These are phyloP conservation scores for Dryadomyces quercus-mongolicae DNA, from an alignment of 2,329 filamentous ascomycete species.

Conservation along the genomic window DNA sequence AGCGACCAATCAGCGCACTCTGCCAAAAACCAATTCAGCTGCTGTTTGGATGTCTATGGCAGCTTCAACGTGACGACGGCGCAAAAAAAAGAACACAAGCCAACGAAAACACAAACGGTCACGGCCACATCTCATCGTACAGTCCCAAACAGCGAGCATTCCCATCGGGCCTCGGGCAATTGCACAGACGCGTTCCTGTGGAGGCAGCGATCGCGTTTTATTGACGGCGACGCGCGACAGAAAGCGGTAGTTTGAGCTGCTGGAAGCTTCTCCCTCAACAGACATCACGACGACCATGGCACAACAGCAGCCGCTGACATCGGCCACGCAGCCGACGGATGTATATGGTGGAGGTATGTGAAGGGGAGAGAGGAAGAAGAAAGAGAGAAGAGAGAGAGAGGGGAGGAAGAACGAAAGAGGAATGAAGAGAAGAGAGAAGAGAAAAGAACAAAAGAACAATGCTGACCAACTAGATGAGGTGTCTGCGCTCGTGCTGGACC, in stretches of 20 bases:
- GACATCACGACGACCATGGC: slow-evolving; percentile 30
- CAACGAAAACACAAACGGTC: not conserved
- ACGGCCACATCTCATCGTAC: not conserved
- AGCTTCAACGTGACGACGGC: not conserved
- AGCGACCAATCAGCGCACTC: too few relatives aligned
- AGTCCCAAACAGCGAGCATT: not conserved
- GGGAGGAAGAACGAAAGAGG: too few relatives aligned
- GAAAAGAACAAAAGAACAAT: not conserved
- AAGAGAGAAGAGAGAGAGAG: too few relatives aligned
- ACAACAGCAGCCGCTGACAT: slow-evolving; percentile 41
- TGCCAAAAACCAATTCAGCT: too few relatives aligned
- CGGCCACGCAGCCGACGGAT: slow-evolving; percentile 47
- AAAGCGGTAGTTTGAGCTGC: too few relatives aligned
- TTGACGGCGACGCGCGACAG: not conserved
- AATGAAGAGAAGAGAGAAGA: not conserved
- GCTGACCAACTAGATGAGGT: slow-evolving; percentile 66
- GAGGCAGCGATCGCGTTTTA: not conserved
- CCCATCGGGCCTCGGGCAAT: not conserved
- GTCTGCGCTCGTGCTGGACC: slow-evolving; percentile 89
- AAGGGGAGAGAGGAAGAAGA: not conserved
- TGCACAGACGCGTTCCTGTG: not conserved
- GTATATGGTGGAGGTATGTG: slow-evolving; percentile 49
- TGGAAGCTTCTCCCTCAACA: not conserved
- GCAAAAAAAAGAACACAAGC: not conserved
- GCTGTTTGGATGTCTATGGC: too few relatives aligned